phyloP scores from a whole-genome alignment of 2,329 filamentous ascomycete species.

The Cordyceps cateniannulata region DNA sequence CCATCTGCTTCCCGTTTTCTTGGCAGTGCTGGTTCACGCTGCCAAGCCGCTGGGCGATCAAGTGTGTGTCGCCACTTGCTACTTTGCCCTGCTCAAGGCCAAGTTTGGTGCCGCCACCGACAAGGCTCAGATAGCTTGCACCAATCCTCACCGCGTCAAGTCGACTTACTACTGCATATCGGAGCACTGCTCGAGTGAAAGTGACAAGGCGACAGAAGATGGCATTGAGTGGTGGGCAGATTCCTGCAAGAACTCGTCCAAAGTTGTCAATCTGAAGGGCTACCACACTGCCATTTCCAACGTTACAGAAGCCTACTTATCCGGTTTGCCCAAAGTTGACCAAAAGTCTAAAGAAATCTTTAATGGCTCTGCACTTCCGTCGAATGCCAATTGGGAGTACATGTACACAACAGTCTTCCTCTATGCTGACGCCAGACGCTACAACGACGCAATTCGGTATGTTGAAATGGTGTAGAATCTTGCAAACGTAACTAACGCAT shows the following conservation, averaged over 20 bases:
- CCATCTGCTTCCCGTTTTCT: neutral
- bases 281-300: slow-evolving; percentile 14
- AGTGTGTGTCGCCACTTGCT: slow-evolving; percentile 18
- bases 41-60: slow-evolving; percentile 17
- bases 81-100: slow-evolving; percentile 16
- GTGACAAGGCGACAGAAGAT: slow-evolving; percentile 10
- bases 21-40: neutral
- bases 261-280: slow-evolving; percentile 11
- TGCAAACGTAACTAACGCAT: neutral
- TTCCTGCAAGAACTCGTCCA: slow-evolving; percentile 16
- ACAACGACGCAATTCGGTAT: slow-evolving; percentile 12
- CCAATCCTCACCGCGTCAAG: slow-evolving; percentile 15
- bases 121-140: slow-evolving; percentile 15
- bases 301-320: slow-evolving; percentile 13
- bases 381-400: slow-evolving; percentile 12
- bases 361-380: slow-evolving; percentile 11
- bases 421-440: slow-evolving; percentile 12
- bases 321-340: slow-evolving; percentile 13
- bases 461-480: neutral
- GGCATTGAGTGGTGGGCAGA: slow-evolving; percentile 17
- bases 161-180: slow-evolving; percentile 17
- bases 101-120: slow-evolving; percentile 13
- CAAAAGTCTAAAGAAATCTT: slow-evolving; percentile 10
- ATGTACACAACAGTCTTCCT: slow-evolving; percentile 7
- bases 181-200: slow-evolving; percentile 11